phyloP scores from a whole-genome alignment of 2,329 filamentous ascomycete genomes.

The Thelonectria discophora region DNA sequence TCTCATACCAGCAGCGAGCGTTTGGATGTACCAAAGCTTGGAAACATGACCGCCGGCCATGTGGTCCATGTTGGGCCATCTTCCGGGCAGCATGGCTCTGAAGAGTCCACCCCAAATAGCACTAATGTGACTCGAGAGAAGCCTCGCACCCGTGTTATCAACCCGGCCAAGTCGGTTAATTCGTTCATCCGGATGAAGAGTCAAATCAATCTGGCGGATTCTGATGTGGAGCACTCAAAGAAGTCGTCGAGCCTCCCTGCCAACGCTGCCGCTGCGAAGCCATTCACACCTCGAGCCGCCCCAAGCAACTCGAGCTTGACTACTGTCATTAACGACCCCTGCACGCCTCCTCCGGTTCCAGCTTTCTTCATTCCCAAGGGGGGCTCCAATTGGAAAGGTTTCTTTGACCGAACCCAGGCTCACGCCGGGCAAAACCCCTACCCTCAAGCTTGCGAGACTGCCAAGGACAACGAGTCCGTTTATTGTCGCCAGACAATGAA shows the following conservation, averaged over 20 bases:
- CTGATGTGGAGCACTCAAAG: conserved; percentile 44
- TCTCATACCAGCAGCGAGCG: conserved; percentile 35
- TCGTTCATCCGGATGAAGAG: conserved; percentile 22
- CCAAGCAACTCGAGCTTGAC: conserved; percentile 29
- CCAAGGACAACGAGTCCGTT: conserved; percentile 58
- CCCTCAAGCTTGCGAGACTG: conserved; percentile 49
- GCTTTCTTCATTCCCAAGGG: not conserved
- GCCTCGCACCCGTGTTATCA: conserved; percentile 36
- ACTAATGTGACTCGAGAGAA: conserved; percentile 23
- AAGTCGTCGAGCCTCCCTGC: conserved; percentile 52
- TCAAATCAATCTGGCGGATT: conserved; percentile 28
- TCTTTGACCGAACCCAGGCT: not conserved
- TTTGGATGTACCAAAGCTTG: conserved; percentile 18
- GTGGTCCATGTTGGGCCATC: conserved; percentile 12
- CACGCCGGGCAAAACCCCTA: conserved; percentile 41
- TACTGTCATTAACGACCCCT: conserved; percentile 22
- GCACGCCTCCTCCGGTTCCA: conserved; percentile 13
- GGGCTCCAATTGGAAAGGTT: not conserved
- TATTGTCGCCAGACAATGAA: conserved; percentile 66
- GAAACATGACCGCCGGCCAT: not conserved
- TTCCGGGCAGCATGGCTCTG: not conserved
- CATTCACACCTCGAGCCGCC: conserved; percentile 56
- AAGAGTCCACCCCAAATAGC: conserved; percentile 14
- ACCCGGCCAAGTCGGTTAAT: conserved; percentile 43
- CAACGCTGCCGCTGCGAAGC: conserved; percentile 58